Evolutionary conservation across 2,329 filamentous ascomycete species (phyloP), one percentile per base, ranked within the genome.

Genomic region (Teratosphaeriaceae sp.): DNA sequence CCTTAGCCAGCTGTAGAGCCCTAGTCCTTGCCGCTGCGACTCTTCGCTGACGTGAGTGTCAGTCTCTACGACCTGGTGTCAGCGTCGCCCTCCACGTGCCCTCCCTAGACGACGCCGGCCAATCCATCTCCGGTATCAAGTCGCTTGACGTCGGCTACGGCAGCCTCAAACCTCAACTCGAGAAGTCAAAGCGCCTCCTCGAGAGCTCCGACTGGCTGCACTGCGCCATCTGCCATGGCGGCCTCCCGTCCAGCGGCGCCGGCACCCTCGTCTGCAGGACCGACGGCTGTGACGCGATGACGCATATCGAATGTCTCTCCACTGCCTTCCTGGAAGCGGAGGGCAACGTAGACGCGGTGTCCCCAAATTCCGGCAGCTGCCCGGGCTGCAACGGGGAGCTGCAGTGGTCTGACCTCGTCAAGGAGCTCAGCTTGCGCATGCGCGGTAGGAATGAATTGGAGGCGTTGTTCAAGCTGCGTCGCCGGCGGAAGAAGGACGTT

Each of bases 341-440:
- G 24, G 54, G 57, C 4, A 51, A 56, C 18, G 54, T 62, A 13
- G 61, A 60, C n/a, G 49, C 47, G 1, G 38, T 57, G 5, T 58
- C 94, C 1, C 90, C 90, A 0, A 70, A 76, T 1, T 60, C 71
- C 24, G 88, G 88, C 2, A 63, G 56, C 2, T 97, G 90, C 65
- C 87, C 87, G 0, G 67, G 67, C 16, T 97, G 90, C 58, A 65
- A 72, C 1, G 69, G 70, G 0, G 63, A 70, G 3, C 66, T 88
- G 2, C 62, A 71, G 39, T 97, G 90, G 90, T 71, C 73, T 0
- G 77, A 84, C 37, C 78, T 96, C 66, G 84, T 94, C 68, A 89
- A 81, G 59, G 89, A 94, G 60, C 65, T 94, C 53, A 92, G 76
- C 39, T 66, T 95, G 38, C 75, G 90, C 23, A 70, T 78, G 26